Conservation (phyloP, 2,329 filamentous ascomycete genomes). For the Sphaerulina vaccinii region DNA sequence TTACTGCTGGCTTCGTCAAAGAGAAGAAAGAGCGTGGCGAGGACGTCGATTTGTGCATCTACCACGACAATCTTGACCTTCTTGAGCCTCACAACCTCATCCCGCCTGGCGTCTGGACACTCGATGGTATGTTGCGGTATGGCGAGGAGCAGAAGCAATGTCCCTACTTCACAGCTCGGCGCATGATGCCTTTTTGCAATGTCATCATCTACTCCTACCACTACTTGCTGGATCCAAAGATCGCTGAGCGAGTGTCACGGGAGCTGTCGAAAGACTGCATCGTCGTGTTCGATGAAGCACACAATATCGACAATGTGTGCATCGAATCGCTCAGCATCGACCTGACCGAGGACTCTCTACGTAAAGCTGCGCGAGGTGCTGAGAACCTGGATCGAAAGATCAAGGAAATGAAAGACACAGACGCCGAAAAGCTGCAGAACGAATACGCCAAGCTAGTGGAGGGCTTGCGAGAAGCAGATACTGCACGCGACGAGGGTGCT, state of each 20-base stretch:
- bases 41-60: conserved; percentile 89
- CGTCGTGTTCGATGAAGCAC: conserved; percentile 96
- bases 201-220: conserved; percentile 99
- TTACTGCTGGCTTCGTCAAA: conserved; percentile 95
- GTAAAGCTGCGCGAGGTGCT: conserved; percentile 86
- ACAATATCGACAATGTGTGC: conserved; percentile 99
- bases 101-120: conserved; percentile 91
- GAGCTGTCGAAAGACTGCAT: conserved; percentile 98
- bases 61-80: conserved; percentile 97
- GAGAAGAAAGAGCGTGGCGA: conserved; percentile 96
- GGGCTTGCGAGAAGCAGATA: conserved; percentile 81
- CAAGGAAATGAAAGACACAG: conserved; percentile 89
- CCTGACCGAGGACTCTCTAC: conserved; percentile 88
- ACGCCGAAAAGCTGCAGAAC: conserved; percentile 88
- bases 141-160: conserved; percentile 96
- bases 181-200: conserved; percentile 99
- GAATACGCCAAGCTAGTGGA: conserved; percentile 96
- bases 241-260: conserved; percentile 89
- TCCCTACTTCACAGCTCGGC: conserved; percentile 90
- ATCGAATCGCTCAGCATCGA: conserved; percentile 97
- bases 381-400: conserved; percentile 90
- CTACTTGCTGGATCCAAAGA: conserved; percentile 95
- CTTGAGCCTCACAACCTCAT: conserved; percentile 93
- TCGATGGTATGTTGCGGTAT: conserved; percentile 84
- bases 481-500: conserved; percentile 86